These are phyloP conservation scores for Oxytropis ochrocephala DNA, from an alignment of 306 rosid genomes.

Conservation along the genomic window DNA sequence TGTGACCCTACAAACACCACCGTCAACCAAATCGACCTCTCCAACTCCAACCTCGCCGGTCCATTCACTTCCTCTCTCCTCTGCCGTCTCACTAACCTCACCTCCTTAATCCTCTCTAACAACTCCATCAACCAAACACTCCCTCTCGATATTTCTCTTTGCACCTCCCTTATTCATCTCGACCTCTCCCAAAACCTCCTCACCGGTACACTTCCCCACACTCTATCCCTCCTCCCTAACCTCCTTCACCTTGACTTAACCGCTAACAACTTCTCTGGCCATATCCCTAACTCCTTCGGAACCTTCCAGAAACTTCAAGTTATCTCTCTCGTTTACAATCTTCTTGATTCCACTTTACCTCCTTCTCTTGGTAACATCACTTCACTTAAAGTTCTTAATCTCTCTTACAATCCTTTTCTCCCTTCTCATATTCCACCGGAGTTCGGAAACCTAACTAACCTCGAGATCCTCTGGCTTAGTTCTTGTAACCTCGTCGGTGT, in stretches of 20 bases:
- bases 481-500: conserved; percentile 55
- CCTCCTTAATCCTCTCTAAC: conserved; percentile 46
- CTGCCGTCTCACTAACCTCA: conserved; percentile 53
- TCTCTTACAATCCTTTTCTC: conserved; percentile 65
- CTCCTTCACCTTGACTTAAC: conserved; percentile 62
- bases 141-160: conserved; percentile 39
- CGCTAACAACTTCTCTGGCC: conserved; percentile 81
- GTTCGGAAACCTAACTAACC: conserved; percentile 58
- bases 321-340: conserved; percentile 56
- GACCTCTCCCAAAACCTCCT: conserved; percentile 83
- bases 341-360: conserved; percentile 48
- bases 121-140: conserved; percentile 70
- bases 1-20: conserved; percentile 35
- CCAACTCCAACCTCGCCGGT: conserved; percentile 48
- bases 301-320: conserved; percentile 57
- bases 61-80: conserved; percentile 47
- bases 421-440: conserved; percentile 64
- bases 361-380: conserved; percentile 53
- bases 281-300: conserved; percentile 47
- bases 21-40: conserved; percentile 49
- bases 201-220: conserved; percentile 57
- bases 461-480: conserved; percentile 64
- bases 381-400: conserved; percentile 60
- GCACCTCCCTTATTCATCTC: conserved; percentile 43
- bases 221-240: conserved; percentile 38